These are phyloP conservation scores for Rickenella mellea DNA, from an alignment of 768 basidiomycete genomes.

Conservation along the genomic window DNA sequence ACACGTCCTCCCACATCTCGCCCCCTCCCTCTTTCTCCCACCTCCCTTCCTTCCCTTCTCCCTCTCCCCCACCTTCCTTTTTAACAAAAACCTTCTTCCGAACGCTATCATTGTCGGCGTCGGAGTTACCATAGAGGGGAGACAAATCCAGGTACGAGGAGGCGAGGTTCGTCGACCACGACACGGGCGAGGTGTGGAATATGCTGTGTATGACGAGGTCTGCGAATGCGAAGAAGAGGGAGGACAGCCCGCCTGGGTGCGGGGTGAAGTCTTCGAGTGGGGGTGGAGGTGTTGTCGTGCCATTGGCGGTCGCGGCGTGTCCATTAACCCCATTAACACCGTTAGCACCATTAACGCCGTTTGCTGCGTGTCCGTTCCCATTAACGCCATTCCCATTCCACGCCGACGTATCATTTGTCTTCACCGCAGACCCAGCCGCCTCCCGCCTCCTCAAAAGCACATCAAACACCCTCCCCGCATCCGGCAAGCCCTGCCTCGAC, in stretches of 20 bases:
- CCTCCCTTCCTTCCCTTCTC: no score
- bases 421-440: no score
- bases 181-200: slow-evolving; percentile 45
- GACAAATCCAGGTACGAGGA: slow-evolving; percentile 74
- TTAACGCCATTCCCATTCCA: no score
- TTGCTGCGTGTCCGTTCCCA: no score
- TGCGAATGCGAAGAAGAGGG: slow-evolving; percentile 73
- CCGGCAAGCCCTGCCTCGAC: slow-evolving; percentile 43
- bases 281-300: slow-evolving; percentile 20
- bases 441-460: slow-evolving; percentile 38
- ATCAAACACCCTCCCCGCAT: slow-evolving; percentile 64
- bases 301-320: neutral
- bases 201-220: slow-evolving; percentile 65
- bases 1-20: slow-evolving; percentile 55
- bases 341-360: no score
- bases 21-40: slow-evolving; percentile 74
- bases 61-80: no score
- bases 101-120: slow-evolving; percentile 34
- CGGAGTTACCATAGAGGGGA: slow-evolving; percentile 59
- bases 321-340: no score
- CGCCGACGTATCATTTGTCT: no score
- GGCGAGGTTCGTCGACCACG: slow-evolving; percentile 48
- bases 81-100: no score
- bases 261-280: slow-evolving; percentile 25
- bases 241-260: slow-evolving; percentile 64